Percentiles rank a stretch among this genome's conserved stretches.
Evolutionary conservation across 2,329 filamentous ascomycete genomes (phyloP).

Genomic region (Sporothrix globosa): DNA sequence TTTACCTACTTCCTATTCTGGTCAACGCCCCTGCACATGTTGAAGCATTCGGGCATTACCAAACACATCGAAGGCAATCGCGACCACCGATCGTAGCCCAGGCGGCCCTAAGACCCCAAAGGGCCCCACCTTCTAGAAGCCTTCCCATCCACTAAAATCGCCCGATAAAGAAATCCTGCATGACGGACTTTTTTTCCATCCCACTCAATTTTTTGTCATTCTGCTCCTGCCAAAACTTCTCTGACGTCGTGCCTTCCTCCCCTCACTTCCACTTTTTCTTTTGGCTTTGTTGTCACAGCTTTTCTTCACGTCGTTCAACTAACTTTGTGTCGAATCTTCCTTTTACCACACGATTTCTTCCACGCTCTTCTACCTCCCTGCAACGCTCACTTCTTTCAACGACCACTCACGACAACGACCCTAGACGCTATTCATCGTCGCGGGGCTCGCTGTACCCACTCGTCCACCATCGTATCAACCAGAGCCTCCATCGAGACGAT

Average conservation of each 20-base stretch:
- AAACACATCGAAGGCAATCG: slow-evolving; percentile 10
- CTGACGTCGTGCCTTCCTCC: slow-evolving; percentile 6
- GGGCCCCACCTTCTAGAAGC: slow-evolving; percentile 29
- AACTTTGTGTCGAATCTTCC: no score
- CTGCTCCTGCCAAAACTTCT: slow-evolving; percentile 21
- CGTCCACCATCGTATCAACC: not conserved
- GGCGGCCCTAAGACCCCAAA: slow-evolving; percentile 26
- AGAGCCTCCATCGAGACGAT: not conserved
- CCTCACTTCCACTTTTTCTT: not conserved
- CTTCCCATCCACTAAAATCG: slow-evolving; percentile 28
- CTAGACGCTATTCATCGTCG: slow-evolving; percentile 17
- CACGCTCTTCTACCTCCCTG: not conserved
- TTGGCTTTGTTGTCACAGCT: not conserved
- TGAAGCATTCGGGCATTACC: not conserved
- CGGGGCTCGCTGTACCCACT: slow-evolving; percentile 22
- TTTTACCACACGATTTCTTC: not conserved
- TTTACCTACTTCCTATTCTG: not conserved
- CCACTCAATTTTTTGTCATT: slow-evolving; percentile 15
- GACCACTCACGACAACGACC: slow-evolving; percentile 10
- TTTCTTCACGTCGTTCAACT: no score
- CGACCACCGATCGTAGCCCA: not conserved
- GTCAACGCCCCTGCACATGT: not conserved
- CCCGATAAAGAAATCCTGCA: slow-evolving; percentile 27
- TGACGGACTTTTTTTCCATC: slow-evolving; percentile 20
- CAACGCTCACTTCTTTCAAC: not conserved